Evolutionary conservation across 2,329 filamentous ascomycete genomes (phyloP).

Genomic region (Hypocreales sp.): DNA sequence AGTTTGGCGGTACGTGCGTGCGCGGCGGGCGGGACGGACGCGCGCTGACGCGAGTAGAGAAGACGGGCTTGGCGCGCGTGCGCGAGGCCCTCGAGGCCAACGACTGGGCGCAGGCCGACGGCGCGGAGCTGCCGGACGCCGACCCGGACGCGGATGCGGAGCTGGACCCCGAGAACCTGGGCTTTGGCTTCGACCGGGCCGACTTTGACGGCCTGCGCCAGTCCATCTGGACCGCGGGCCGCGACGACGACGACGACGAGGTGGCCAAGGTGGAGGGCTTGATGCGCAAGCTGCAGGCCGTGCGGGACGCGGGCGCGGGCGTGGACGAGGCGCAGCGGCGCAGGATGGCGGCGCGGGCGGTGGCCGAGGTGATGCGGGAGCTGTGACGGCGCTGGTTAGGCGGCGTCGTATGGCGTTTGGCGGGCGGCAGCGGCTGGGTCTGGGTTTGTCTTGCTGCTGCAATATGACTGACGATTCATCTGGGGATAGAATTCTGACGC

Average conservation of each 20-base stretch:
- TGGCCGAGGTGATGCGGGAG: conserved; percentile 49
- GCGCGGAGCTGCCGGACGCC: conserved; percentile 16
- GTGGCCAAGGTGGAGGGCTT: conserved; percentile 45
- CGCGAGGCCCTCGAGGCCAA: conserved; percentile 49
- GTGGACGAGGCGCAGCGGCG: conserved; percentile 45
- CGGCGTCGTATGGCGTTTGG: too few species aligned
- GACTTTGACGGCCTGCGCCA: conserved; percentile 36
- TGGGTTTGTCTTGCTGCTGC: too few species aligned
- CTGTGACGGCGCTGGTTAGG: conserved; percentile 23
- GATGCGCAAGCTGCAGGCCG: conserved; percentile 49
- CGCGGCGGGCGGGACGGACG: too few species aligned
- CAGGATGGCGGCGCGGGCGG: conserved; percentile 43
- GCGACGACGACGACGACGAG: conserved; percentile 26
- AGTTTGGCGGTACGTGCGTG: conserved; percentile 40
- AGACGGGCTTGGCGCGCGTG: conserved; percentile 40
- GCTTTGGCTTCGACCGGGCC: conserved; percentile 33
- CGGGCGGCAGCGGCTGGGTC: too few species aligned
- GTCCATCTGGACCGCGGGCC: conserved; percentile 32
- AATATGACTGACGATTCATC: too few species aligned
- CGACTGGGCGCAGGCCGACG: conserved; percentile 36
- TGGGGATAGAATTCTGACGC: too few species aligned
- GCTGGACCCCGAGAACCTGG: conserved; percentile 30
- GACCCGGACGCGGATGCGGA: conserved; percentile 15
- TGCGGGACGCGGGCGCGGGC: conserved; percentile 41
- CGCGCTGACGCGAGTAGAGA: too few species aligned